Evolutionary conservation across 441 rosid genomes (phyloP), one percentile per base, ranked within the genome.

Genomic region (Cnidoscolus chayamansa): DNA sequence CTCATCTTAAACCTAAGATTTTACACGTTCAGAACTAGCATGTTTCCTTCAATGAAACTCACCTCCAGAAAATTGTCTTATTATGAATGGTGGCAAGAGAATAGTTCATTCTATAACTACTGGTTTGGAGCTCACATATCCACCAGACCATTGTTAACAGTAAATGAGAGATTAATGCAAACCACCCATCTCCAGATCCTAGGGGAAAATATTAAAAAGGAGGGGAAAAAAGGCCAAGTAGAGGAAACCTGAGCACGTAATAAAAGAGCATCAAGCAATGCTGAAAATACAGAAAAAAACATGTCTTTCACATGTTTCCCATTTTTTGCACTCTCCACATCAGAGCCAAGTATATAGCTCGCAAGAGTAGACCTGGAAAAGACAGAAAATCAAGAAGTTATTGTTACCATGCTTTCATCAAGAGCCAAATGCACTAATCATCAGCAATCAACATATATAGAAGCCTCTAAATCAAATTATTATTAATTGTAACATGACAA

Each of bases 191-290:
- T 53, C 53, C 55, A 54, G 11, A 55, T 54, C 61, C n/a, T 11
- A 49, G 4, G 56, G 20, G 17, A 16, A 4, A 49, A 20, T 16
- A 56, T 2, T 48, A 37, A 30, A 53, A 48, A 3, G 53, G 68
- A 51, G 15, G 8, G 11, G 30, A 50, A 32, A 32, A 47, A 16
- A 48, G 35, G 43, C 64, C 56, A 9, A 49, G 45, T 53, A 76
- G 72, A 71, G 64, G 48, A 78, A 80, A 94, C 99, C 99, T 92
- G 97, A 81, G 96, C 89, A 60, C 97, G 96, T 79, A 86, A 77
- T 71, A 94, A 81, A 79, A 94, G 93, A 20, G 93, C 88, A 81
- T 94, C 97, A 68, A 90, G 85, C 77, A 94, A 81, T 75, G 96
- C 87, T 68, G 90, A 88, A 81, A 90, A 89, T 73, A 94, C 85